A percentile compares a stretch with the other conserved stretches of the same genome.
These are phyloP conservation scores for Anthostomella pinea DNA, from an alignment of 2,329 filamentous ascomycete species.

Conservation along the genomic window DNA sequence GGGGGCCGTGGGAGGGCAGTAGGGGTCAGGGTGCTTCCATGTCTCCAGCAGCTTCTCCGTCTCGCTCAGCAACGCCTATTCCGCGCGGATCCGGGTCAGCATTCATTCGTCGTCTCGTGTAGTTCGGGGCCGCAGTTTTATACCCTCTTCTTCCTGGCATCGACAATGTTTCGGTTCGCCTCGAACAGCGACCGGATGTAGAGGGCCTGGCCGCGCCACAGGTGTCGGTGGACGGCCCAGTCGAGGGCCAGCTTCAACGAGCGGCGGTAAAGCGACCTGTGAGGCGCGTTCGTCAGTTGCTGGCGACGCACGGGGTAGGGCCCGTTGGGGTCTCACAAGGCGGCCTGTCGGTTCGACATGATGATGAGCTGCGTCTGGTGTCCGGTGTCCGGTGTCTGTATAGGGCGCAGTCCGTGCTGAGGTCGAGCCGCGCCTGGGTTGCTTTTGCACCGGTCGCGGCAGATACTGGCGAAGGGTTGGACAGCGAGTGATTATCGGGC, in stretches of 20 bases:
- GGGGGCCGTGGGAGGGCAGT: conserved; percentile 82
- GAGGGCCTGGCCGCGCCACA: conserved; percentile 94
- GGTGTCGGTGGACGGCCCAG: conserved; percentile 88
- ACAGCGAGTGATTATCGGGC: too few species aligned
- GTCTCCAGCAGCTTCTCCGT: conserved; percentile 83
- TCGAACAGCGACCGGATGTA: conserved; percentile 96
- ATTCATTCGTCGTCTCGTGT: too few species aligned
- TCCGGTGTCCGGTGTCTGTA: too few species aligned
- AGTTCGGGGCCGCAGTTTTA: too few species aligned
- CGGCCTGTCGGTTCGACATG: conserved; percentile 49
- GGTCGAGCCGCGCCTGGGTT: too few species aligned
- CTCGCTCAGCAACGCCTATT: conserved; percentile 76
- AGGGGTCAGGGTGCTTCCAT: conserved; percentile 98
- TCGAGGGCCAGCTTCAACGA: conserved; percentile 90
- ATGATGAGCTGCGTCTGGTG: too few species aligned
- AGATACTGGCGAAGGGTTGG: too few species aligned
- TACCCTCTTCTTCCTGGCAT: conserved; percentile 85
- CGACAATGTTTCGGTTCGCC: conserved; percentile 79
- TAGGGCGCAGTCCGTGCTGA: too few species aligned
- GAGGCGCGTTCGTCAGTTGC: conserved; percentile 14
- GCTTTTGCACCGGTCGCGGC: too few species aligned
- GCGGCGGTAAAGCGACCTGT: conserved; percentile 79
- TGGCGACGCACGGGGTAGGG: background rate
- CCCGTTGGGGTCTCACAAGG: conserved; percentile 43
- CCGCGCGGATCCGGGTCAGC: too few species aligned